A percentile compares a stretch with the other conserved stretches of the same genome.
Conservation (phyloP, 2,329 filamentous ascomycete species). For the Scytalidium lignicola region DNA sequence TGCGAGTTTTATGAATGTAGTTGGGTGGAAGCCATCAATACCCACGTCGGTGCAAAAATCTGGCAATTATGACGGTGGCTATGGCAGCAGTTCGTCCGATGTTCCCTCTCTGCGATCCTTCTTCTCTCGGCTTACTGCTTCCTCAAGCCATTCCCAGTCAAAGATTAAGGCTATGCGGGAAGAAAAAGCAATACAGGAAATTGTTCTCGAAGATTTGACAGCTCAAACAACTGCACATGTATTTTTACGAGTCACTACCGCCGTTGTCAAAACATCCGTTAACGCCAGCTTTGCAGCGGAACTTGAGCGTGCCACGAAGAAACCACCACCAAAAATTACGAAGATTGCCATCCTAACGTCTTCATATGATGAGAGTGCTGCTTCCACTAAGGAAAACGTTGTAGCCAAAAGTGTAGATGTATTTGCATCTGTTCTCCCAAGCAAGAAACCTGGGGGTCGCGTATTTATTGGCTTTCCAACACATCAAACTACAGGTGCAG, state of each 20-base stretch:
- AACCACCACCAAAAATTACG: slow-evolving; percentile 84
- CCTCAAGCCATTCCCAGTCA: slow-evolving; percentile 42
- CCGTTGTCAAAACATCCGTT: slow-evolving; percentile 73
- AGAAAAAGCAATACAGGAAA: slow-evolving; percentile 57
- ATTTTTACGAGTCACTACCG: slow-evolving; percentile 83
- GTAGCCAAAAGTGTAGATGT: slow-evolving; percentile 65
- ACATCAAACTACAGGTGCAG: slow-evolving; percentile 90
- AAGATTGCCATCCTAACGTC: slow-evolving; percentile 85
- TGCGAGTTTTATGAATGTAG: slow-evolving; percentile 79
- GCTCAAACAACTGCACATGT: slow-evolving; percentile 70
- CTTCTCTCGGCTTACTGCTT: slow-evolving; percentile 70
- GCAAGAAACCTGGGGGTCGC: slow-evolving; percentile 72
- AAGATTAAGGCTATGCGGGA: slow-evolving; percentile 55
- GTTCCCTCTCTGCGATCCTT: slow-evolving; percentile 68
- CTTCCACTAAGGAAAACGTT: slow-evolving; percentile 39
- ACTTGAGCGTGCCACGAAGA: slow-evolving; percentile 93
- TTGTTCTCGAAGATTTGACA: slow-evolving; percentile 66
- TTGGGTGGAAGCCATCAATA: slow-evolving; percentile 73
- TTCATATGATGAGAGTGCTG: slow-evolving; percentile 77
- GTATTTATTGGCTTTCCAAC: slow-evolving; percentile 98
- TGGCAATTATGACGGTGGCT: slow-evolving; percentile 25
- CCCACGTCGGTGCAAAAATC: slow-evolving; percentile 24
- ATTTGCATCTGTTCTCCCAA: slow-evolving; percentile 85
- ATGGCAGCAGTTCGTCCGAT: slow-evolving; percentile 43
- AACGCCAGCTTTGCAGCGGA: slow-evolving; percentile 70